Evolutionary conservation across 495 filamentous ascomycete species (phyloP).

Genomic region (Penicillium manginii): DNA sequence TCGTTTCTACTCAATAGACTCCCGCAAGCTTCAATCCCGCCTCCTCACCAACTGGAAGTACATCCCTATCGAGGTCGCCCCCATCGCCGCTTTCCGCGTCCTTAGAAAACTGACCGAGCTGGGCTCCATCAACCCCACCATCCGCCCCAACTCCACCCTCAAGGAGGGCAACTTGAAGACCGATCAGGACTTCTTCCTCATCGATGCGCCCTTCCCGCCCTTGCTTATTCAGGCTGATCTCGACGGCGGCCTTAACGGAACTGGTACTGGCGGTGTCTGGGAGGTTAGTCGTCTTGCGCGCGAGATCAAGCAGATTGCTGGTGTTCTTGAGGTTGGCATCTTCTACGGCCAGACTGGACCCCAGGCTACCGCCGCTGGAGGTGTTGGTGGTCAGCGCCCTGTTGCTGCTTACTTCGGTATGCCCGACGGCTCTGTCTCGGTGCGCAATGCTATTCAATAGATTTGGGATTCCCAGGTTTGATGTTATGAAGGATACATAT

Average conservation of each 20-base stretch:
- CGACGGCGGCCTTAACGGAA: constrained; percentile 47
- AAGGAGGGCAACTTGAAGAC: constrained; percentile 87
- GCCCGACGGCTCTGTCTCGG: constrained; percentile 71
- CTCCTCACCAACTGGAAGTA: constrained; percentile 81
- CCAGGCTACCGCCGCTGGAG: constrained; percentile 60
- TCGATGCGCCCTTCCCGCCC: constrained; percentile 84
- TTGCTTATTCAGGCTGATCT: constrained; percentile 67
- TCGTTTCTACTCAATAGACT: constrained; percentile 57
- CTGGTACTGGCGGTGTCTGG: constrained; percentile 64
- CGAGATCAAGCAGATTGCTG: constrained; percentile 78
- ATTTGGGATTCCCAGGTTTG: constrained; percentile 2
- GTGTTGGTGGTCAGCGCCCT: constrained; percentile 82
- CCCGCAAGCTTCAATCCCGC: constrained; percentile 78
- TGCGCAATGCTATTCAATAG: constrained; percentile 45
- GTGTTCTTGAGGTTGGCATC: constrained; percentile 89
- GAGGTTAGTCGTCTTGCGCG: constrained; percentile 73
- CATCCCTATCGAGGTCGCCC: constrained; percentile 92
- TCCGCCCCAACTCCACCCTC: constrained; percentile 66
- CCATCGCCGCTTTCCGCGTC: constrained; percentile 74
- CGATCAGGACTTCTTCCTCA: constrained; percentile 91
- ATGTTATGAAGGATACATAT: constrained; percentile 21
- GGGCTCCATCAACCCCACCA: constrained; percentile 66
- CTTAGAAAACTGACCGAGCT: constrained; percentile 67
- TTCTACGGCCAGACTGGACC: constrained; percentile 80
- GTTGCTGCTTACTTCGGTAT: constrained; percentile 94